Evolutionary conservation across 208 protist genomes (phyloP), one percentile per base, ranked within the genome.

Genomic region (Trichomonas vaginalis): DNA sequence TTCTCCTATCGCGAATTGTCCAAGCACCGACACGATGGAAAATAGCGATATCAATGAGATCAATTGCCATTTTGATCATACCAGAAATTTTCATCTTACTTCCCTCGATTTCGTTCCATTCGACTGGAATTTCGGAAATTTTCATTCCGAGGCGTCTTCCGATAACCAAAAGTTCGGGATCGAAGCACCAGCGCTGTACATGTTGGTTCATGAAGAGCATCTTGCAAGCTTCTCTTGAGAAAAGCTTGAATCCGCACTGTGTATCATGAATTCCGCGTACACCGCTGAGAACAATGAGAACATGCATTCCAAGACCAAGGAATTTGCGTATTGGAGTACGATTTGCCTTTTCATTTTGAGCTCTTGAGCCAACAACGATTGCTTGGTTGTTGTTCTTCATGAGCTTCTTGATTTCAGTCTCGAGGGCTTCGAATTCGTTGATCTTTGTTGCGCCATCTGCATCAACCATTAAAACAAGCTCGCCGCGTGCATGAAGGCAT

Each of bases 241-340:
- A 96, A 0, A 96, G 86, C 48, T 96, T 96, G 83, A 96, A 96
- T 12, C 96, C 96, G 39, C 95, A 96, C 86, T 96, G 95, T 14
- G 95, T 96, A 62, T 96, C 96, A 23, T 42, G 35, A 35, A 96
- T 95, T 0, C n/a, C 35, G 0, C n/a, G 32, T 10, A 87, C 88
- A 17, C 47, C 56, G 15, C 87, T 49, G 15, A 95, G 32, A 4
- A 80, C 0, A 27, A 96, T 83, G 0, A 96, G 27, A 6, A 95
- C 39, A 49, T 96, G 96, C 49, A 96, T 96, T 8, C 42, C 61
- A 2, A 62, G 39, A 35, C 70, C 90, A 2, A 96, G 47, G 6
- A 96, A 70, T 37, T 96, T 96, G 42, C 96, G n/a, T 37, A 95
- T 15, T 10, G 46, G 82, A 49, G 62, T 49, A 27, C 96, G 95